These are phyloP conservation scores for Entophlyctis luteolus DNA, from an alignment of 192 early-diverging fungal genomes.

Conservation along the genomic window DNA sequence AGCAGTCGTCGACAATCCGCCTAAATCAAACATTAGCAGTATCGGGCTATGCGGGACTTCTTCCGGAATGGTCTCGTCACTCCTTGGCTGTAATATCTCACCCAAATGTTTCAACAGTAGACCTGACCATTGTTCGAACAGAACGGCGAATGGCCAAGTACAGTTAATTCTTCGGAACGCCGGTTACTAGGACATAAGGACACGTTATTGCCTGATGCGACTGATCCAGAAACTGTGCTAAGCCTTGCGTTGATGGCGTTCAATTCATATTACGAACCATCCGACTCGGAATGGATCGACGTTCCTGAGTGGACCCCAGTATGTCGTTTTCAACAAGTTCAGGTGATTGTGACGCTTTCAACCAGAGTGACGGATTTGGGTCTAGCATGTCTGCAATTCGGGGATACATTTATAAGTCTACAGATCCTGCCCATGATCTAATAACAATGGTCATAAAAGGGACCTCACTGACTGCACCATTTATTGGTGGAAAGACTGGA, in stretches of 20 bases:
- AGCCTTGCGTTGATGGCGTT: conserved; percentile 73
- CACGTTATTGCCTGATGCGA: conserved; percentile 64
- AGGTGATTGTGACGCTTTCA: neutral
- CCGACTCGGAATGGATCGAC: conserved; percentile 23
- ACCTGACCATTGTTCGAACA: no score
- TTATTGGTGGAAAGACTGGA: conserved; percentile 32
- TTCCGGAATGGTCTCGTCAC: no score
- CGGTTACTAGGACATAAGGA: conserved; percentile 9
- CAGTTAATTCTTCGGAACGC: no score
- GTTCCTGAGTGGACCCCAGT: conserved; percentile 23
- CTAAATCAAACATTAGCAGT: no score
- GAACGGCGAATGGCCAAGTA: no score
- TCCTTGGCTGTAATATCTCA: no score
- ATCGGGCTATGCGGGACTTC: no score
- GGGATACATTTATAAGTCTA: conserved; percentile 81
- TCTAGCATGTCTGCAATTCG: conserved; percentile 50
- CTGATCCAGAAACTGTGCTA: conserved; percentile 66
- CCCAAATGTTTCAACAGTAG: no score
- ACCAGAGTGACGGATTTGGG: conserved; percentile 30
- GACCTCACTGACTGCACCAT: conserved; percentile 35
- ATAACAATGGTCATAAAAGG: conserved; percentile 86
- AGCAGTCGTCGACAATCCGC: no score
- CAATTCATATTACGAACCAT: conserved; percentile 75
- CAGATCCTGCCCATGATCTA: conserved; percentile 44
- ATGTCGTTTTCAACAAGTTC: neutral